Conservation (phyloP, 108 stramenopile genomes). For the Cylindrotheca closterium region DNA sequence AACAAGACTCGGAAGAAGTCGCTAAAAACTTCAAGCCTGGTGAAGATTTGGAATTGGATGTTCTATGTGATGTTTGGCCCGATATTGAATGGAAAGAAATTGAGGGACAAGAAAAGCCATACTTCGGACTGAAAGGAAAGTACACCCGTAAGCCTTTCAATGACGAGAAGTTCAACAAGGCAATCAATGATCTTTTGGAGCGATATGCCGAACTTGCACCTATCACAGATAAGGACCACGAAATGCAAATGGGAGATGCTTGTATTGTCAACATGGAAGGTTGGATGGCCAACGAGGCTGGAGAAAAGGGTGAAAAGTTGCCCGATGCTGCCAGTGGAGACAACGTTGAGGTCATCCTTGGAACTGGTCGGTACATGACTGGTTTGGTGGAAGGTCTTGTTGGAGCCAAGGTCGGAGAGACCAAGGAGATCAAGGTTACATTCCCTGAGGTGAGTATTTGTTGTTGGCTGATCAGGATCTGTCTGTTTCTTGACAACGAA, state of each 20-base stretch:
- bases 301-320: slow-evolving; percentile 77
- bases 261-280: slow-evolving; percentile 87
- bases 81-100: slow-evolving; percentile 72
- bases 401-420: slow-evolving; percentile 81
- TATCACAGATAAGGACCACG: slow-evolving; percentile 41
- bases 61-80: slow-evolving; percentile 89
- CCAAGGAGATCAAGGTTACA: slow-evolving; percentile 55
- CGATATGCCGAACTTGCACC: slow-evolving; percentile 71
- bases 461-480: too few relatives aligned
- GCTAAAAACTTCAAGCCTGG: slow-evolving; percentile 56
- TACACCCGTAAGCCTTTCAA: slow-evolving; percentile 85
- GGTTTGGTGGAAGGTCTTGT: slow-evolving; percentile 84
- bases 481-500: not conserved
- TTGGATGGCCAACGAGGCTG: slow-evolving; percentile 67
- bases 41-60: slow-evolving; percentile 55
- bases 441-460: slow-evolving; percentile 73
- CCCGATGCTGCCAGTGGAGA: slow-evolving; percentile 87
- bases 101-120: slow-evolving; percentile 64
- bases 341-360: slow-evolving; percentile 79
- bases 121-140: slow-evolving; percentile 68
- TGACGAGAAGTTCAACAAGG: slow-evolving; percentile 68
- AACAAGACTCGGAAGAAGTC: slow-evolving; percentile 53
- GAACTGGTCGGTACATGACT: slow-evolving; percentile 84
- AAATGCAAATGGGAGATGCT: slow-evolving; percentile 76
- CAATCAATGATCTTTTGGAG: slow-evolving; percentile 78